Base-by-base conservation (phyloP, 1,284 basidiomycete genomes). In the Heliocybe sulcata region DNA sequence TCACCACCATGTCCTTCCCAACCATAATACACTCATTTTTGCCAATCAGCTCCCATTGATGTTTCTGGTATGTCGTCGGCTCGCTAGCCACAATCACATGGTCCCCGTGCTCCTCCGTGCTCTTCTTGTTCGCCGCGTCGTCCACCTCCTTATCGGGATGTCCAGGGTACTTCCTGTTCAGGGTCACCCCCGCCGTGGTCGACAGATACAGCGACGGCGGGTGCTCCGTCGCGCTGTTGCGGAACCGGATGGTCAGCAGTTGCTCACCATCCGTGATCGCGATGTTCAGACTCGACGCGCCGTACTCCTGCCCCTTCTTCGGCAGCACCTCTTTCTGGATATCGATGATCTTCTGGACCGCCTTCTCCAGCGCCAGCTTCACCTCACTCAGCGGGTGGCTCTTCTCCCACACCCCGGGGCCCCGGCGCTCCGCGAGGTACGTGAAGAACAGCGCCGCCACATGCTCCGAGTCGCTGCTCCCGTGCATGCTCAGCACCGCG, bases 381-480 rank as follows among this genome's bases (percentile, higher is more conserved):
- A 73, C 64, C 31, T 67, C 62, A n/a, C 57, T 55, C 19, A 71
- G 60, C 14, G 65, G 59, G 53, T 72, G 67, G 27, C 60, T 52
- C 11, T 29, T 52, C 33, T 67, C 63, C 68, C 69, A 71, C 38
- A 56, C 58, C 20, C 25, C 51, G 25, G 61, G 56, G 9, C 69
- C 67, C 22, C 60, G 56, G 27, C 55, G 57, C 11, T 59, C 61
- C 51, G 63, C 68, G 31, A 73, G 64, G 57, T 66, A 64, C 50
- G 67, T 70, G 59, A 72, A 69, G 60, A 69, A 69, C 4, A 73
- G 62, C 22, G 67, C 70, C 29, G 67, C 71, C 47, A 73, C 60
- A 57, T 67, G 64, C 61, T 75, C 72, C n/a, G 68, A 69, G 60
- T 73, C 71, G 9, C 72, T 72, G 52, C 69, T 71, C 20, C 71